Percentiles rank a stretch among this genome's conserved stretches.
These are phyloP conservation scores for Canavalia ensiformis DNA, from an alignment of 306 rosid species.

Conservation along the genomic window DNA sequence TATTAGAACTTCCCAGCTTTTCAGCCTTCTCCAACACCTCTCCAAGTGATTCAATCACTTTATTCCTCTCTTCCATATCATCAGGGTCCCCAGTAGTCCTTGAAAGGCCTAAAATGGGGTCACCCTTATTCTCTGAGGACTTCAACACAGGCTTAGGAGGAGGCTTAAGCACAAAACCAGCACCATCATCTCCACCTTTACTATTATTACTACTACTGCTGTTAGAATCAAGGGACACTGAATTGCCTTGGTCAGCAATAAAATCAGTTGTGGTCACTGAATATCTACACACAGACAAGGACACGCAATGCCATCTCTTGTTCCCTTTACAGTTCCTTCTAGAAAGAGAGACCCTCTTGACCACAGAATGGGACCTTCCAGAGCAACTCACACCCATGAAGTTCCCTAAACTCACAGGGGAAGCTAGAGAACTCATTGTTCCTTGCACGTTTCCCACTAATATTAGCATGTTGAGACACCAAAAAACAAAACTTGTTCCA, in stretches of 20 bases:
- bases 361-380: slow-evolving; percentile 65
- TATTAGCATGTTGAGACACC: slow-evolving; percentile 59
- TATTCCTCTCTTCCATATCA: slow-evolving; percentile 69
- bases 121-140: slow-evolving; percentile 56
- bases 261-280: slow-evolving; percentile 86
- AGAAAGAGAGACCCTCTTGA: slow-evolving; percentile 77
- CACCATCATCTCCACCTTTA: slow-evolving; percentile 61
- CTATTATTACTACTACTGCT: slow-evolving; percentile 60
- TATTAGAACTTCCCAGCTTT: slow-evolving; percentile 66
- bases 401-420: slow-evolving; percentile 78
- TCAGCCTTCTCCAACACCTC: slow-evolving; percentile 98
- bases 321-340: slow-evolving; percentile 60
- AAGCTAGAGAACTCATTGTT: slow-evolving; percentile 81
- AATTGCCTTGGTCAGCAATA: slow-evolving; percentile 79
- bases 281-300: slow-evolving; percentile 88
- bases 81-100: slow-evolving; percentile 47
- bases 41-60: slow-evolving; percentile 92
- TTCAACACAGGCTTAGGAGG: slow-evolving; percentile 84
- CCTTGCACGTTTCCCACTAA: slow-evolving; percentile 79
- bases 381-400: slow-evolving; percentile 64
- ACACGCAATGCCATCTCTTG: slow-evolving; percentile 80
- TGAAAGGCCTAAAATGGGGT: slow-evolving; percentile 55
- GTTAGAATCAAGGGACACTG: slow-evolving; percentile 82
- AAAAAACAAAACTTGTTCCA: slow-evolving; percentile 4
- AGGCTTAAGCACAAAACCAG: slow-evolving; percentile 83